These are phyloP conservation scores for Candida hungchunana DNA, from an alignment of 805 yeast species.

Conservation along the genomic window DNA sequence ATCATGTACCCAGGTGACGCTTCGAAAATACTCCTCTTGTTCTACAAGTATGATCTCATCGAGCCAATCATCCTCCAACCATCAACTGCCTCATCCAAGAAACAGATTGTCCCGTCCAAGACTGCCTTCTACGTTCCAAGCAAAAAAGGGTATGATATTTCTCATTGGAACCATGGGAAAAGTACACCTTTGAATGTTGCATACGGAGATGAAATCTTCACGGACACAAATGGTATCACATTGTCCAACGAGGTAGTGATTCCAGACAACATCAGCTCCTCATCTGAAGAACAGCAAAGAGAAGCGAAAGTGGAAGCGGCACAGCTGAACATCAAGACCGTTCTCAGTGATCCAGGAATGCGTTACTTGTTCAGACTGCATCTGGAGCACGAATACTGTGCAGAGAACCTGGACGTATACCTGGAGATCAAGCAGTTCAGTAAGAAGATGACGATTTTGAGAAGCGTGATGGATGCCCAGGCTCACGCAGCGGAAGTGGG, in stretches of 20 bases:
- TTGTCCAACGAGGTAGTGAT: slow-evolving; percentile 17
- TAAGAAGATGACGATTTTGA: slow-evolving; percentile 40
- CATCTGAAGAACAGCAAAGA: slow-evolving; percentile 15
- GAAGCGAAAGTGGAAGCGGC: background rate
- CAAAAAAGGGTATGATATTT: slow-evolving; percentile 36
- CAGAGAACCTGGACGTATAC: slow-evolving; percentile 74
- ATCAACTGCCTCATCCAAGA: slow-evolving; percentile 28
- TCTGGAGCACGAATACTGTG: slow-evolving; percentile 58
- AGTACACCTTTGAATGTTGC: slow-evolving; percentile 12
- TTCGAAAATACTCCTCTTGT: slow-evolving; percentile 44
- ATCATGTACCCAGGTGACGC: slow-evolving; percentile 51
- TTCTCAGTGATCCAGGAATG: slow-evolving; percentile 72
- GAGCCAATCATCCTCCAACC: slow-evolving; percentile 38
- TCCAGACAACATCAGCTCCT: slow-evolving; percentile 10
- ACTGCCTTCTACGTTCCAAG: slow-evolving; percentile 42
- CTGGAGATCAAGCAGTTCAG: slow-evolving; percentile 51
- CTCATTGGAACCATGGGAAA: slow-evolving; percentile 29
- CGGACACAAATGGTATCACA: slow-evolving; percentile 12
- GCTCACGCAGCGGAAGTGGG: slow-evolving; percentile 11
- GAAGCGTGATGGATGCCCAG: slow-evolving; percentile 34
- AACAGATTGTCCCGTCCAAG: slow-evolving; percentile 31
- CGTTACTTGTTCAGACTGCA: slow-evolving; percentile 64
- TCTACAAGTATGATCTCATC: slow-evolving; percentile 45
- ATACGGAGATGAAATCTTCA: slow-evolving; percentile 16
- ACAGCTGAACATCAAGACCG: slow-evolving; percentile 29